phyloP scores from a whole-genome alignment of 2,329 filamentous ascomycete genomes.

The Sarocladium oryzae region DNA sequence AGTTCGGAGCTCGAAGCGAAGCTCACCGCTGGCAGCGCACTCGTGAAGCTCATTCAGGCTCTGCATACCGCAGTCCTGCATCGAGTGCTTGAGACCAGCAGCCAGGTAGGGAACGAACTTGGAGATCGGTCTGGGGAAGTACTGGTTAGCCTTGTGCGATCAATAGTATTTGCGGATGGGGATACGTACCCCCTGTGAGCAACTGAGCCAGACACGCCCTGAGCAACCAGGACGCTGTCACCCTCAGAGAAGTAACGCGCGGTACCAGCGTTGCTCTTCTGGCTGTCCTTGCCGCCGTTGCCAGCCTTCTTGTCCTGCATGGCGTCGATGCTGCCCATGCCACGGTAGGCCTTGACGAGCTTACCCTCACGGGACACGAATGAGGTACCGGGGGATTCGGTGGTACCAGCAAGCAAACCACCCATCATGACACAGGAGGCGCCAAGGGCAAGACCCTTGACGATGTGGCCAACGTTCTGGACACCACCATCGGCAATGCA shows the following conservation, averaged over 20 bases:
- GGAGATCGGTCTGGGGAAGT: conserved; percentile 58
- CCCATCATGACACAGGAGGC: conserved; percentile 99
- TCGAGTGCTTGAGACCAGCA: conserved; percentile 91
- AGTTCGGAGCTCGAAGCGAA: conserved; percentile 91
- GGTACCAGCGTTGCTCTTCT: conserved; percentile 86
- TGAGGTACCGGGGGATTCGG: conserved; percentile 93
- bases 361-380: conserved; percentile 95
- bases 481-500: conserved; percentile 98
- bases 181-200: conserved; percentile 61
- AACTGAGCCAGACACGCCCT: conserved; percentile 87
- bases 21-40: conserved; percentile 63
- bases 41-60: conserved; percentile 73
- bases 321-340: conserved; percentile 97
- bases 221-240: conserved; percentile 87
- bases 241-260: conserved; percentile 98
- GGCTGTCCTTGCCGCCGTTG: conserved; percentile 61
- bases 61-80: conserved; percentile 89
- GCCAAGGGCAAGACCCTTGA: conserved; percentile 93
- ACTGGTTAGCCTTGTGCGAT: conserved; percentile 22
- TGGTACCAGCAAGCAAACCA: conserved; percentile 91
- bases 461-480: conserved; percentile 97
- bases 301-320: conserved; percentile 99
- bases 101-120: conserved; percentile 96
- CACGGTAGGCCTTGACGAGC: conserved; percentile 97
- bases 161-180: background rate